Conservation (phyloP, 2,329 filamentous ascomycete genomes). For the Exophiala aquamarina region DNA sequence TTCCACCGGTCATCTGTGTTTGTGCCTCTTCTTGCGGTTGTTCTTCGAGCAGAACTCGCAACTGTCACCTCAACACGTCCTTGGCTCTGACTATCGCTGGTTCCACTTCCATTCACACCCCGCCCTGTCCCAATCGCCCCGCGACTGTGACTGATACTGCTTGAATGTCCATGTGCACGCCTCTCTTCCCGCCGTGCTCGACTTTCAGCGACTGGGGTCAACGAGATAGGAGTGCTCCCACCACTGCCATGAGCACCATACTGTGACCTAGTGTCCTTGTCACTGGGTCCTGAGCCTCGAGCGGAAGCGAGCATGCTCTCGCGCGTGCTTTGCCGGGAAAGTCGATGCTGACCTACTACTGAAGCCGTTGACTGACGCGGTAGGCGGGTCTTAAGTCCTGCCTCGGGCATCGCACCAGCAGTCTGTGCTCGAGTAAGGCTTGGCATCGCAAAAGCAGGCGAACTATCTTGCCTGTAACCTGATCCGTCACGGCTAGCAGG, state of each 20-base stretch:
- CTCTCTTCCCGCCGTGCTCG: slow-evolving; percentile 16
- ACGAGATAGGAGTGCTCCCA: slow-evolving; percentile 11
- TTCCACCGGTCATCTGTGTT: slow-evolving; percentile 20
- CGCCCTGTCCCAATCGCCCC: neutral
- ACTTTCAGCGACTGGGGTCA: slow-evolving; percentile 24
- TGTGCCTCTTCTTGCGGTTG: slow-evolving; percentile 16
- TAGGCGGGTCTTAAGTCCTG: slow-evolving; percentile 26
- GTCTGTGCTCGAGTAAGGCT: slow-evolving; percentile 25
- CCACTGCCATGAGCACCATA: slow-evolving; percentile 18
- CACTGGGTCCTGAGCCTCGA: slow-evolving; percentile 2
- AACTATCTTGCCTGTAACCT: slow-evolving; percentile 25
- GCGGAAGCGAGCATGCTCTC: slow-evolving; percentile 24
- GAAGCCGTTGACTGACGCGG: slow-evolving; percentile 22
- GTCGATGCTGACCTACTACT: slow-evolving; percentile 20
- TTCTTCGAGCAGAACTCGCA: slow-evolving; percentile 10
- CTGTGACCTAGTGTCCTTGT: slow-evolving; percentile 7
- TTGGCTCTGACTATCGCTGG: slow-evolving; percentile 2
- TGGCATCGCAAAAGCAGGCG: slow-evolving; percentile 26
- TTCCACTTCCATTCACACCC: neutral
- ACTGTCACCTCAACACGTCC: slow-evolving; percentile 22
- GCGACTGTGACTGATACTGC: slow-evolving; percentile 14
- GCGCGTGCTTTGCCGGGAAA: slow-evolving; percentile 27
- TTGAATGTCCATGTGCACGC: slow-evolving; percentile 16
- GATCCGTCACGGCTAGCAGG: slow-evolving; percentile 28
- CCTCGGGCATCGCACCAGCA: slow-evolving; percentile 22